Base-by-base conservation (phyloP, 345 rosid genomes). In the Sisymbrium altissimum region DNA sequence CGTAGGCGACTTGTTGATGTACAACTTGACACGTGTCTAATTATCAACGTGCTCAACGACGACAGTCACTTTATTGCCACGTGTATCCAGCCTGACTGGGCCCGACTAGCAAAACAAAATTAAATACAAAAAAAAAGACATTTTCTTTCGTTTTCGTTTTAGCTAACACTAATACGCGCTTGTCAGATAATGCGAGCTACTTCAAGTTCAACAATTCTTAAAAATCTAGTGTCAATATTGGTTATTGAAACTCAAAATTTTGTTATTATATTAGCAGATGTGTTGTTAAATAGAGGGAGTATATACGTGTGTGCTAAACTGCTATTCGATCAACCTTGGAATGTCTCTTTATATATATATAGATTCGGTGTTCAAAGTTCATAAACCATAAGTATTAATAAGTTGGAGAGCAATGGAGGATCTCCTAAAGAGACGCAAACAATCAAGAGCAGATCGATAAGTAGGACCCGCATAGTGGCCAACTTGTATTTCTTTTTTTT, bases 71-170 rank as follows among this genome's bases (percentile, higher is more conserved):
- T 70, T 76, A 44, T 64, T 64, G 76, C 80, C 80, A 77, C 80
- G 76, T 77, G 76, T 70, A 29, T 77, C 76, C 80, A 70, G 80
- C 76, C 61, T 64, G 60, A 77, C 76, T 70, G 80, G 80, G 59
- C 40, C 79, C 61, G 67, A 66, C 61, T n/a, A 18, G 6, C 50
- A 10, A 36, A n/a, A 8, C 2, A 30, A 38, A n/a, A 49, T 15
- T 29, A 17, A 6, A 1, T 38, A 38, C 6, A 12, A 50, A 5
- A 10, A 23, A 23, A 23, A 23, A 1, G 1, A 23, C 25, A n/a
- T n/a, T n/a, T n/a, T n/a, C n/a, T n/a, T n/a, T n/a, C n/a, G n/a
- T n/a, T n/a, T n/a, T n/a, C n/a, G n/a, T n/a, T n/a, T 23, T 3
- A 23, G 25, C 25, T 23, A 23, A 23, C 25, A 23, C 25, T n/a